A percentile compares a stretch with the other conserved stretches of the same genome.
phyloP scores from a whole-genome alignment of 345 rosid species.

The Ceriops tagal region DNA sequence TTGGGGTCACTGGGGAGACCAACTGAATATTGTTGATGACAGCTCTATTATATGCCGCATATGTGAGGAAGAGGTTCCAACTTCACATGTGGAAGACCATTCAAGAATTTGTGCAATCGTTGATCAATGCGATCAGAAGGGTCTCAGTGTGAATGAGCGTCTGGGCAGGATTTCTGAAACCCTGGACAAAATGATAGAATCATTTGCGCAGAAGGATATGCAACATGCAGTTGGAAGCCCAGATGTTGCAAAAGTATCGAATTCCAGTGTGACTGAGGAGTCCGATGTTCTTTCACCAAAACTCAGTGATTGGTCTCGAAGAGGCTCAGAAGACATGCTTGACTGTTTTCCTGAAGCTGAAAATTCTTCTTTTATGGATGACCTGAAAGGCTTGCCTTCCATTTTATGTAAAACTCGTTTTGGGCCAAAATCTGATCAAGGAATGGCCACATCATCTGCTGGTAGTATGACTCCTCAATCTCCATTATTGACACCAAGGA shows the following conservation, averaged over 20 bases:
- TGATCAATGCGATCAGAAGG: constrained; percentile 90
- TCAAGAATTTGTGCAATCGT: constrained; percentile 91
- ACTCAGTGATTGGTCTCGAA: constrained; percentile 91
- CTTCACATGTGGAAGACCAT: constrained; percentile 89
- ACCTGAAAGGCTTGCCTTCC: constrained; percentile 81
- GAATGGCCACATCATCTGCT: constrained; percentile 96
- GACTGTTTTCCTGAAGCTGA: constrained; percentile 92
- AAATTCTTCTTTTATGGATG: constrained; percentile 75
- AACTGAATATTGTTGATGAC: constrained; percentile 60
- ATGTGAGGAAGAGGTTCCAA: constrained; percentile 96
- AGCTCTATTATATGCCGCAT: constrained; percentile 93
- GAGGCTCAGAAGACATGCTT: constrained; percentile 99
- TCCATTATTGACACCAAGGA: constrained; percentile 87
- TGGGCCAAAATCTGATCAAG: constrained; percentile 95
- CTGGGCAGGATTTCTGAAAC: constrained; percentile 74
- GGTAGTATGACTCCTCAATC: constrained; percentile 99
- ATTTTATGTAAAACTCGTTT: constrained; percentile 96
- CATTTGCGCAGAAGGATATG: constrained; percentile 72
- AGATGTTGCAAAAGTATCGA: constrained; percentile 80
- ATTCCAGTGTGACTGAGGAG: constrained; percentile 84
- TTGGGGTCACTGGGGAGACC: constrained; percentile 98
- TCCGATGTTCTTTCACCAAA: constrained; percentile 87
- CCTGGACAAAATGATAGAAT: constrained; percentile 85
- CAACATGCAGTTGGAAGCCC: constrained; percentile 71
- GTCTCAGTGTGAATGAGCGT: constrained; percentile 84